A percentile compares a stretch with the other conserved stretches of the same genome.
phyloP scores from a whole-genome alignment of 495 filamentous ascomycete species.

The Neurospora sp. region DNA sequence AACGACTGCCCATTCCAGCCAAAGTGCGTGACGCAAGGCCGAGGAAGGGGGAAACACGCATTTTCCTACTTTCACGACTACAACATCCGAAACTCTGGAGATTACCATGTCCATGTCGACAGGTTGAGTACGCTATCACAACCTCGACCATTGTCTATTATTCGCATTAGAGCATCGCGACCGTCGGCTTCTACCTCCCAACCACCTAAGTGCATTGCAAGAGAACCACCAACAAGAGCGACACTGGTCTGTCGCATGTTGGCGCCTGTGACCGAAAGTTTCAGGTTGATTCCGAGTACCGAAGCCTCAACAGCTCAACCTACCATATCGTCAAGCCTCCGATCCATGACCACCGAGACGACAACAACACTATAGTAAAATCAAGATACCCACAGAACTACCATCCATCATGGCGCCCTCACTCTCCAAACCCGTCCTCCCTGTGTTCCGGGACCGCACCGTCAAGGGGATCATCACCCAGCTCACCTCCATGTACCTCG shows the following conservation, averaged over 20 bases:
- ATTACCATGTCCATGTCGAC: background rate
- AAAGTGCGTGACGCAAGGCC: constrained; percentile 26
- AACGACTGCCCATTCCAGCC: constrained; percentile 14
- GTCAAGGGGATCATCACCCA: constrained; percentile 64
- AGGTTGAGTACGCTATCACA: background rate
- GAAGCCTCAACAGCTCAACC: no score
- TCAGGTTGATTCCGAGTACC: background rate
- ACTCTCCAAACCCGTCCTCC: constrained; percentile 64
- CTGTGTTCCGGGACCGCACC: constrained; percentile 51
- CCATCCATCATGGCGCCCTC: constrained; percentile 51
- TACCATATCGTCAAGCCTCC: background rate
- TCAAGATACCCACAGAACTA: background rate
- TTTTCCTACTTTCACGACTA: background rate
- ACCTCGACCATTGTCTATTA: background rate
- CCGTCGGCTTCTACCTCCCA: background rate
- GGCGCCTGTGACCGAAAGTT: background rate
- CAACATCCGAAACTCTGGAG: background rate
- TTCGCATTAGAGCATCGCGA: background rate
- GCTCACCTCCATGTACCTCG: constrained; percentile 66
- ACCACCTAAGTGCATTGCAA: background rate
- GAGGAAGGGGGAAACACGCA: constrained; percentile 17
- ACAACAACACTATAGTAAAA: background rate
- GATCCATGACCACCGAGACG: constrained; percentile 7
- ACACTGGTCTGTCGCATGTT: background rate
- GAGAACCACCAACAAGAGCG: background rate